Conservation (phyloP, 148 eudicot species). For the Bassia scoparia region DNA sequence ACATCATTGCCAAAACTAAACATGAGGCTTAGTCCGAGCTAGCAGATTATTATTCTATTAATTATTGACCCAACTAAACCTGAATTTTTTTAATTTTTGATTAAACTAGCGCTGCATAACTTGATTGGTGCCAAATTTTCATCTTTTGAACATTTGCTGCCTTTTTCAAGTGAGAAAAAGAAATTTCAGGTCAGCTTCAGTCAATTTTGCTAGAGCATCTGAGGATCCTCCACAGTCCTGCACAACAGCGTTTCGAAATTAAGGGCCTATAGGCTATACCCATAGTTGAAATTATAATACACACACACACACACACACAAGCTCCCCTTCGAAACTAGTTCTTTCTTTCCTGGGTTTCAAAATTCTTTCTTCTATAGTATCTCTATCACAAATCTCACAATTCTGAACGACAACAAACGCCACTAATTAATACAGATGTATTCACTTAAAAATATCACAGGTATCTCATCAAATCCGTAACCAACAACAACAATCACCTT, state of each 20-base stretch:
- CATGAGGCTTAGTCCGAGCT: no score
- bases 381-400: constrained; percentile 82
- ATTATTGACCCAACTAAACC: no score
- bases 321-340: constrained; percentile 92
- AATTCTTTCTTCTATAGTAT: constrained; percentile 88
- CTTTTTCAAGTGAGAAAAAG: constrained; percentile 49
- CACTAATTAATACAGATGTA: neutral
- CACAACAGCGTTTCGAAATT: constrained; percentile 15
- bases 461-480: neutral
- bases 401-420: constrained; percentile 34
- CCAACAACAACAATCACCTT: constrained; percentile 37
- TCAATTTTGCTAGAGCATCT: constrained; percentile 72
- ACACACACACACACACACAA: neutral
- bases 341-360: constrained; percentile 87
- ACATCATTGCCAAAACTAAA: no score
- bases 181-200: constrained; percentile 82
- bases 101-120: no score
- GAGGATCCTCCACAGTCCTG: constrained; percentile 86
- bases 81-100: no score
- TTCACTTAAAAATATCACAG: neutral
- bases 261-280: neutral
- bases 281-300: neutral
- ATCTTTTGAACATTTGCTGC: neutral
- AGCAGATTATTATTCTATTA: no score
- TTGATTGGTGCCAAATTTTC: no score